Evolutionary conservation across 345 rosid genomes (phyloP), one percentile per base, ranked within the genome.

Genomic region (Dovyalis caffra): DNA sequence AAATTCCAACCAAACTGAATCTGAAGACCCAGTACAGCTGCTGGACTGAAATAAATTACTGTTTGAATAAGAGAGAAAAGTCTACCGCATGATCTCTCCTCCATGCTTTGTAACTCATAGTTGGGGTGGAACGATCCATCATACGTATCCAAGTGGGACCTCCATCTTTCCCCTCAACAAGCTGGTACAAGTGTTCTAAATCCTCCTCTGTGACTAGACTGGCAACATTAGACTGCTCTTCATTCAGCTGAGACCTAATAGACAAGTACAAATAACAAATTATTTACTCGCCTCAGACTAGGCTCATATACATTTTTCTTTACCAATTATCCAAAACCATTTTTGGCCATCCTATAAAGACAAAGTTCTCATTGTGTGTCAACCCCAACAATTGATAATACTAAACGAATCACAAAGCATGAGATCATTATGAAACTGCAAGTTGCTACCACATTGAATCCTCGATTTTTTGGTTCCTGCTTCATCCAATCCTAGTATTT

Each of bases 41-140:
- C 63, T 29, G 61, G 29, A 74, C 33, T 65, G 5, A 23, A 60
- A 58, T 73, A 34, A 58, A 20, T 16, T 32, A 61, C 37, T 20
- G 68, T 68, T 58, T 49, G 25, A 70, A 34, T 56, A 60, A 45
- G 16, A 49, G 25, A 9, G 8, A 35, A 31, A 18, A 68, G 16
- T 38, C 26, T 78, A 88, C 94, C 89, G 86, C 80, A 25, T 89
- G 88, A 71, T 91, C 96, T 79, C 98, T 87, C 64, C 87, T 74
- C 91, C 94, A 89, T 70, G 97, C 95, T 74, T 89, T 90, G 79
- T 89, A 94, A 64, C 74, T 79, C 94, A 92, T 86, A 66, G 82
- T 86, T 62, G 86, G 35, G 20, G 83, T 87, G 45, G 84, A 85
- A 64, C 92, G 87, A 79, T 90, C 92, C 94, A 94, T 92, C 86